phyloP scores from a whole-genome alignment of 495 filamentous ascomycete genomes.

The Podospora comata region DNA sequence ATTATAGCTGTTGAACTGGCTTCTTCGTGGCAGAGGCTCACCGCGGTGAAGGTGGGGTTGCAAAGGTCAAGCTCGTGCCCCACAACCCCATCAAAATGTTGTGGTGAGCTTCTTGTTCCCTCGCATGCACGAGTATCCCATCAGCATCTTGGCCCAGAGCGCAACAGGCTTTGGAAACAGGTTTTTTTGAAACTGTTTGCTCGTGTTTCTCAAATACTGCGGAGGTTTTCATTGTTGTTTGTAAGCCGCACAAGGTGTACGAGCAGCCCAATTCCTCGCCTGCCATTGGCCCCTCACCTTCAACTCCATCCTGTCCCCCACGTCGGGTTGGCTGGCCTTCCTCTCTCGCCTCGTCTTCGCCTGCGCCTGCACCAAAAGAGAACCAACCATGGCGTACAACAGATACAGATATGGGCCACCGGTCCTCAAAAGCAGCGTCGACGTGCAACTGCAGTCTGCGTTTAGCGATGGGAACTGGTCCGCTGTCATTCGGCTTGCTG shows the following conservation, averaged over 20 bases:
- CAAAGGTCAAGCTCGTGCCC: not conserved
- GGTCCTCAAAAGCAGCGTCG: conserved; percentile 38
- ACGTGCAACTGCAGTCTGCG: conserved; percentile 38
- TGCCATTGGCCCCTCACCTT: not conserved
- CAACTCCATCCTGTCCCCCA: not conserved
- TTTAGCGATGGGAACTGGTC: conserved; percentile 45
- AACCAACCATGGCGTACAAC: not conserved
- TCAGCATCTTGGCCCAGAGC: no score
- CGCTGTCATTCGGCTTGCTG: conserved; percentile 40
- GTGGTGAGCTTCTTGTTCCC: not conserved
- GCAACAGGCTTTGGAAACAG: not conserved
- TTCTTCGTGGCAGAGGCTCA: not conserved
- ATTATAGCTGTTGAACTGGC: not conserved
- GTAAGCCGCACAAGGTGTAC: not conserved
- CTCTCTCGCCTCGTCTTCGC: not conserved
- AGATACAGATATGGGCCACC: conserved; percentile 29
- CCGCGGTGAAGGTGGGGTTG: conserved; percentile 14
- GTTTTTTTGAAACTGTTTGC: not conserved
- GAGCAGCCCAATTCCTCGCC: not conserved
- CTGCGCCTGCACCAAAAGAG: not conserved
- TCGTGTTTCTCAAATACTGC: not conserved
- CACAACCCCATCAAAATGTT: conserved; percentile 9
- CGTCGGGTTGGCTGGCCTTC: not conserved
- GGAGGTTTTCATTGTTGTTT: not conserved
- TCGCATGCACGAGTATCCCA: no score